Percentiles rank a stretch among this genome's conserved stretches.
These are phyloP conservation scores for Penicillium lividum DNA, from an alignment of 495 filamentous ascomycete genomes.

Conservation along the genomic window DNA sequence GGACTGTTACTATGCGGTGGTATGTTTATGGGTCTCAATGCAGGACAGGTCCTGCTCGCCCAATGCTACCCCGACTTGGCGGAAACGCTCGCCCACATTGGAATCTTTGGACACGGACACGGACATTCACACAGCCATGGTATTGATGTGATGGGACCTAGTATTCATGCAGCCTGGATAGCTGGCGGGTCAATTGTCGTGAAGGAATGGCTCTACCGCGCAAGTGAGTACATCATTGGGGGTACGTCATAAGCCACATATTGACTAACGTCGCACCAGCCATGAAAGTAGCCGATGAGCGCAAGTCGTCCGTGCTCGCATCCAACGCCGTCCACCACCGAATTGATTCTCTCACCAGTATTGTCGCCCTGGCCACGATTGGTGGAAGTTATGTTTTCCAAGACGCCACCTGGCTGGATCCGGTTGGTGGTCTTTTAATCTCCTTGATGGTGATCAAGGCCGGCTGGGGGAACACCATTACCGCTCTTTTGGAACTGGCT, in stretches of 20 bases:
- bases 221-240: constrained; percentile 64
- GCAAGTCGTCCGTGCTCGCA: constrained; percentile 93
- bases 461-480: constrained; percentile 80
- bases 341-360: constrained; percentile 89
- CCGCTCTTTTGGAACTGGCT: constrained; percentile 81
- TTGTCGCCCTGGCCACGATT: constrained; percentile 87
- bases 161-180: constrained; percentile 91
- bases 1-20: constrained; percentile 85
- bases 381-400: constrained; percentile 82
- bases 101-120: constrained; percentile 38
- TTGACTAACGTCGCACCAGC: constrained; percentile 49
- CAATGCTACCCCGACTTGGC: constrained; percentile 78
- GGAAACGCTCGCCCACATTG: constrained; percentile 60
- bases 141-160: constrained; percentile 64
- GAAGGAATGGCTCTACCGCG: constrained; percentile 96
- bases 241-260: neutral
- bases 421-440: constrained; percentile 89
- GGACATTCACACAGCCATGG: constrained; percentile 65
- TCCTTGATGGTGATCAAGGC: constrained; percentile 91
- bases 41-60: constrained; percentile 69
- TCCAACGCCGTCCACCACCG: constrained; percentile 97
- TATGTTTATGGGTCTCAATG: constrained; percentile 83
- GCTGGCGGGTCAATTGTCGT: constrained; percentile 87
- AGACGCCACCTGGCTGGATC: constrained; percentile 88
- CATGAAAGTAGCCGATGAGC: constrained; percentile 93